phyloP scores from a whole-genome alignment of 257 asterid species.

The Solanum okadae region DNA sequence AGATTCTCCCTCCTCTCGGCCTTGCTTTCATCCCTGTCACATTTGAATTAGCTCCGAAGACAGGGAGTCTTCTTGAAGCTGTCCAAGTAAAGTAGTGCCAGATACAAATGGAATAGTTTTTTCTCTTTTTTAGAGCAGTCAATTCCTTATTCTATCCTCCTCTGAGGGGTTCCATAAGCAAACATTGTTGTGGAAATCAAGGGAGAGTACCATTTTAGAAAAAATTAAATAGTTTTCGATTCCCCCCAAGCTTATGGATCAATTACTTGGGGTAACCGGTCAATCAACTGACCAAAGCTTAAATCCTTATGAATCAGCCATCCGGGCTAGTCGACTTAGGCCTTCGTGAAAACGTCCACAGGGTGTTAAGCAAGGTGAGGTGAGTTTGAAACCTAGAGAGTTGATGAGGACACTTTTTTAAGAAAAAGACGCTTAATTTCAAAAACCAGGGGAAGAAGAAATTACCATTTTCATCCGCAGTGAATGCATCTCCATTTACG shows the following conservation, averaged over 20 bases:
- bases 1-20: neutral
- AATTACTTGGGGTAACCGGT: neutral
- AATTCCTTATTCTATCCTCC: neutral
- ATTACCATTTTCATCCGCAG: conserved; percentile 28
- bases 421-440: neutral
- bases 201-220: neutral
- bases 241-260: neutral
- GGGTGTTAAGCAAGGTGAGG: neutral
- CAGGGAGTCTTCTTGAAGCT: neutral
- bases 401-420: neutral
- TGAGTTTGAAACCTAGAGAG: neutral
- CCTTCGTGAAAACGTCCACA: neutral
- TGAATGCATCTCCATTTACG: conserved; percentile 8
- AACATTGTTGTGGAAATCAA: neutral
- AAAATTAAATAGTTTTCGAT: neutral
- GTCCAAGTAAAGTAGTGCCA: neutral
- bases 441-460: conserved; percentile 1
- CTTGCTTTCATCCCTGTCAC: neutral
- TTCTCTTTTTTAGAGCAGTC: neutral
- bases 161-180: neutral
- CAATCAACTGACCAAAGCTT: neutral
- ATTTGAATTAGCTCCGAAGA: neutral
- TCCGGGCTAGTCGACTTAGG: neutral
- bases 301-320: neutral
- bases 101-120: neutral